Base-by-base conservation (phyloP, 768 basidiomycete species). In the Tephrocybe sp. region DNA sequence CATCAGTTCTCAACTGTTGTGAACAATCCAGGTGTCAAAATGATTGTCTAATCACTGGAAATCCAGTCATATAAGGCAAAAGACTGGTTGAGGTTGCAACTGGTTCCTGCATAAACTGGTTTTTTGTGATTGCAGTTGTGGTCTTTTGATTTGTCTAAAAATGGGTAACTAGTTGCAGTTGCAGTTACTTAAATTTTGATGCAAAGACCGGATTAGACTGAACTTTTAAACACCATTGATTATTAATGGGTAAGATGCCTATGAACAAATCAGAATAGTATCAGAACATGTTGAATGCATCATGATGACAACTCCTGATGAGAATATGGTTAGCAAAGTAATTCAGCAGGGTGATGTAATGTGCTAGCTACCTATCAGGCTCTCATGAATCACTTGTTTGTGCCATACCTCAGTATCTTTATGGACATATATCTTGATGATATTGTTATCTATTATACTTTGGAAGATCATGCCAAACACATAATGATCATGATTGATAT, bases 171-270 rank as follows among this genome's bases (percentile, higher is more conserved):
- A n/a, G n/a, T n/a, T n/a, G n/a, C n/a, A n/a, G n/a, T n/a, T n/a
- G n/a, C n/a, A n/a, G n/a, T n/a, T n/a, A n/a, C n/a, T n/a, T n/a
- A n/a, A n/a, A n/a, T n/a, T n/a, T n/a, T n/a, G n/a, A n/a, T n/a
- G n/a, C n/a, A n/a, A n/a, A n/a, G n/a, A n/a, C n/a, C n/a, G n/a
- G n/a, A n/a, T n/a, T n/a, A n/a, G n/a, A n/a, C n/a, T n/a, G n/a
- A n/a, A n/a, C n/a, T n/a, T n/a, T n/a, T n/a, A n/a, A n/a, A n/a
- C n/a, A n/a, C n/a, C n/a, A 45, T 68, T 66, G 0, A 59, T 65
- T 19, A 50, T 74, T 0, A 70, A 75, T 44, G 42, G 61, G 31
- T 59, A 63, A 15, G 59, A 66, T 28, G 68, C 69, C 1, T 75
- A 71, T 51, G 66, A 76, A 53, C 72, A 74, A 35, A 63, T 65